A percentile compares a stretch with the other conserved stretches of the same genome.
phyloP scores from a whole-genome alignment of 176 grass and related monocot species.

The Paspalum notatum region DNA sequence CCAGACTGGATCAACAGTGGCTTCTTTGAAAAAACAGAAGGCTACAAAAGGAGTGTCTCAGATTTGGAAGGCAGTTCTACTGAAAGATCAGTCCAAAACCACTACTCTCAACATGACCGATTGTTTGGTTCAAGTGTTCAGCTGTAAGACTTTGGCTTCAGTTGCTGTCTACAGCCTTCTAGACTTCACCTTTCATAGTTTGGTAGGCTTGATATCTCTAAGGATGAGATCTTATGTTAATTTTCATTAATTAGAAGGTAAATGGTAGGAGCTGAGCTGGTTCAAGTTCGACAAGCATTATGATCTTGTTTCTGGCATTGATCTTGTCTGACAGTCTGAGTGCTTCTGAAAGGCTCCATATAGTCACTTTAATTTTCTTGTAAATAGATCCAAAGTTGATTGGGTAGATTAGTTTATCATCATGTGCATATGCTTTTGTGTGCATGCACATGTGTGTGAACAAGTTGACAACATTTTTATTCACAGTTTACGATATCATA shows the following conservation, averaged over 20 bases:
- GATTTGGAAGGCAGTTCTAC: conserved; percentile 6
- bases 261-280: conserved; percentile 8
- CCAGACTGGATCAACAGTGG: conserved; percentile 30
- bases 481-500: background rate
- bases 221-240: background rate
- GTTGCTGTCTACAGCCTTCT: conserved; percentile 18
- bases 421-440: background rate
- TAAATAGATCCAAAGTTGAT: background rate
- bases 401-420: background rate
- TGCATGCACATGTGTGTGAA: background rate
- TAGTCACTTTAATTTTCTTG: background rate
- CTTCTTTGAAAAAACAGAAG: conserved; percentile 18
- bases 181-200: conserved; percentile 3
- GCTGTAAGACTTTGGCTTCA: conserved; percentile 13
- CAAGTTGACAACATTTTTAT: background rate
- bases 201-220: background rate
- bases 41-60: conserved; percentile 24
- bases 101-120: conserved; percentile 22
- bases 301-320: conserved; percentile 10
- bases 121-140: conserved; percentile 7
- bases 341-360: conserved; percentile 19
- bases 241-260: conserved; percentile 27
- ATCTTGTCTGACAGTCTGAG: background rate
- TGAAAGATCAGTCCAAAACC: conserved; percentile 11
- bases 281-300: background rate